phyloP scores from a whole-genome alignment of 768 basidiomycete genomes.

The Boletus huronensis region DNA sequence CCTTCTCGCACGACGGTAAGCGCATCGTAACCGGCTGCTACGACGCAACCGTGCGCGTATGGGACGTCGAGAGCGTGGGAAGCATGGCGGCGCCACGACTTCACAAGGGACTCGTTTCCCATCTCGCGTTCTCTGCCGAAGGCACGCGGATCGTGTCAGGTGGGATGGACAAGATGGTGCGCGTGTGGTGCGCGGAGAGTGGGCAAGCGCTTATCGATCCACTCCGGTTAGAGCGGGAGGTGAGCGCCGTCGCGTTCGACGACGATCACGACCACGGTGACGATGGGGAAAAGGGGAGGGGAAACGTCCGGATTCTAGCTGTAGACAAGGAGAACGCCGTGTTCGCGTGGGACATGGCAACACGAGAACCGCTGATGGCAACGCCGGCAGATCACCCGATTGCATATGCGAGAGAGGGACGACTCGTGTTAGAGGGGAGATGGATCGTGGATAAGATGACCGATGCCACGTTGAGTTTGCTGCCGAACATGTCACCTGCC shows the following conservation, averaged over 20 bases:
- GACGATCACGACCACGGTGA: conserved; percentile 7
- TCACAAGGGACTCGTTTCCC: conserved; percentile 28
- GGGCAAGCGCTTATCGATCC: conserved; percentile 21
- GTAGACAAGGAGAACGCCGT: conserved; percentile 20
- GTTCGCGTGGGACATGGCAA: conserved; percentile 28
- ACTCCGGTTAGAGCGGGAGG: conserved; percentile 19
- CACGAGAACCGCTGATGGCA: conserved; percentile 16
- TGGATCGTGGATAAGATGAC: conserved; percentile 27
- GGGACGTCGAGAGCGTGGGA: conserved; percentile 30
- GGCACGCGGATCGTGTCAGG: conserved; percentile 30
- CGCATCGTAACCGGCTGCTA: conserved; percentile 27
- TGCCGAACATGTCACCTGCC: conserved; percentile 30
- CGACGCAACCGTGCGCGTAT: conserved; percentile 29
- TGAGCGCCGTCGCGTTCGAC: conserved; percentile 23
- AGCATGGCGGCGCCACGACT: conserved; percentile 23
- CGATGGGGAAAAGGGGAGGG: background rate
- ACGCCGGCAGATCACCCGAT: conserved; percentile 21
- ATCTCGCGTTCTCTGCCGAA: conserved; percentile 28
- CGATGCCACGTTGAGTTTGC: conserved; percentile 10
- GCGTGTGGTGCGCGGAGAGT: conserved; percentile 27
- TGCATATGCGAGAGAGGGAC: conserved; percentile 1
- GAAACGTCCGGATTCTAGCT: conserved; percentile 20
- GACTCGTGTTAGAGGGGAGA: conserved; percentile 15
- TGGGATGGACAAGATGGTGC: conserved; percentile 28
- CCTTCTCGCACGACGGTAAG: conserved; percentile 27